Conservation (phyloP, 208 protist genomes). For the Leishmania mexicana region DNA sequence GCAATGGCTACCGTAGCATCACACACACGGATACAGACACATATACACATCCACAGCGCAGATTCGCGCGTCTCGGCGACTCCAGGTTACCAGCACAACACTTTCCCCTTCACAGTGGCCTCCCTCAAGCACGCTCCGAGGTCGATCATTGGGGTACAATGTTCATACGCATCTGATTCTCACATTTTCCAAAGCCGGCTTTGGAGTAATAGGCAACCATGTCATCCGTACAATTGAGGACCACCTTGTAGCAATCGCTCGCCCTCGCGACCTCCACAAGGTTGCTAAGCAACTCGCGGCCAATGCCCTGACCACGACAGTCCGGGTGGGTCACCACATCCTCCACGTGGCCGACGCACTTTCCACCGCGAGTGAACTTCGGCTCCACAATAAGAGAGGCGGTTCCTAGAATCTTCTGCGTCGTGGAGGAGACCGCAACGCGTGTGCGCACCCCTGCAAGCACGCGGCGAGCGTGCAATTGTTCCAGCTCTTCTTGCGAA, state of each 20-base stretch:
- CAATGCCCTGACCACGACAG: slow-evolving; percentile 60
- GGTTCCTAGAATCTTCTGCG: slow-evolving; percentile 50
- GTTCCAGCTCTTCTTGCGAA: slow-evolving; percentile 27
- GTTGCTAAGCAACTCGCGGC: slow-evolving; percentile 48
- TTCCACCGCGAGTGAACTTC: slow-evolving; percentile 75
- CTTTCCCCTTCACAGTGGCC: background rate
- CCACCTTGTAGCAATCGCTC: slow-evolving; percentile 84
- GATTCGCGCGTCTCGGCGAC: background rate
- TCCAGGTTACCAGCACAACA: background rate
- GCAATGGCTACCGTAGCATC: background rate
- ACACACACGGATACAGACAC: background rate
- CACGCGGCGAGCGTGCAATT: slow-evolving; percentile 27
- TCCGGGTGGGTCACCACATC: slow-evolving; percentile 80
- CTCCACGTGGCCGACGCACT: slow-evolving; percentile 82
- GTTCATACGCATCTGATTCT: slow-evolving; percentile 80
- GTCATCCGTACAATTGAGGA: slow-evolving; percentile 74
- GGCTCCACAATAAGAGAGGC: slow-evolving; percentile 83
- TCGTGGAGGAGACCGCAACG: slow-evolving; percentile 48
- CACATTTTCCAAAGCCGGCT: slow-evolving; percentile 56
- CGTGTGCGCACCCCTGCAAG: slow-evolving; percentile 45
- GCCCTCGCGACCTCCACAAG: slow-evolving; percentile 46
- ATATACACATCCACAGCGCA: background rate
- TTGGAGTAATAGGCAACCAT: slow-evolving; percentile 67
- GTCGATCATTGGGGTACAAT: slow-evolving; percentile 4
- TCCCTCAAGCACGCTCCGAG: background rate